Conservation (phyloP, 441 rosid species). For the Erysimum cheiri region DNA sequence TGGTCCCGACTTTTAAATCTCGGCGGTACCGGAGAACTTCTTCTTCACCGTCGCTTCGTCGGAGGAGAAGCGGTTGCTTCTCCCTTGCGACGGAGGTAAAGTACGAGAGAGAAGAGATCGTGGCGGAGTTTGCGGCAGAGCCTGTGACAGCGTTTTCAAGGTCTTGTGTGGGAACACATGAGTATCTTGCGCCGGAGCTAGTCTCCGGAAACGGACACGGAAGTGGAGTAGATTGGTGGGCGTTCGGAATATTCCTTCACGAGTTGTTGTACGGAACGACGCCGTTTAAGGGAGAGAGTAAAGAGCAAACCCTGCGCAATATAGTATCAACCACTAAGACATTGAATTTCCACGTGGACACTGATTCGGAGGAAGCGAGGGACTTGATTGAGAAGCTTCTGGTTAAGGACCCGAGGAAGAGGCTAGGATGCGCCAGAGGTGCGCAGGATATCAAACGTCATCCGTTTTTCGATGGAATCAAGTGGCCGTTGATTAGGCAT, state of each 20-base stretch:
- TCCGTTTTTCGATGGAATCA: constrained; percentile 62
- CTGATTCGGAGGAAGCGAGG: constrained; percentile 51
- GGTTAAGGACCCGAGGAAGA: constrained; percentile 58
- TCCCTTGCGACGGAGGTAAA: constrained; percentile 15
- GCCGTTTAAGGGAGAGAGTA: constrained; percentile 64
- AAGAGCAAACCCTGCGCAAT: constrained; percentile 62
- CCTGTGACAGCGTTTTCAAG: constrained; percentile 59
- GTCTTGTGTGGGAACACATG: constrained; percentile 73
- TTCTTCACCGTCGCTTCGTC: constrained; percentile 30
- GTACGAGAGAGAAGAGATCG: constrained; percentile 47
- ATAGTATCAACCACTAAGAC: constrained; percentile 52
- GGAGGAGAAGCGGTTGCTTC: constrained; percentile 39
- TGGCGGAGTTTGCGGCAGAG: constrained; percentile 61
- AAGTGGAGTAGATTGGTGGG: constrained; percentile 79
- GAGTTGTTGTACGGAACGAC: constrained; percentile 62
- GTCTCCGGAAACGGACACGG: constrained; percentile 65
- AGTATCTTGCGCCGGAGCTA: constrained; percentile 72
- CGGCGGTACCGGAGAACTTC: constrained; percentile 29
- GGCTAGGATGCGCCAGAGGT: constrained; percentile 65
- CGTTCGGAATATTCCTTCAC: constrained; percentile 66
- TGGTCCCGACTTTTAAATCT: constrained; percentile 52
- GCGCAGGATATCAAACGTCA: constrained; percentile 68
- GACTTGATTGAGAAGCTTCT: constrained; percentile 61
- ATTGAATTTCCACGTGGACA: constrained; percentile 45
- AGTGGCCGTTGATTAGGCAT: constrained; percentile 72